Evolutionary conservation across 2,329 filamentous ascomycete genomes (phyloP).

Genomic region (Elsinoe australis): DNA sequence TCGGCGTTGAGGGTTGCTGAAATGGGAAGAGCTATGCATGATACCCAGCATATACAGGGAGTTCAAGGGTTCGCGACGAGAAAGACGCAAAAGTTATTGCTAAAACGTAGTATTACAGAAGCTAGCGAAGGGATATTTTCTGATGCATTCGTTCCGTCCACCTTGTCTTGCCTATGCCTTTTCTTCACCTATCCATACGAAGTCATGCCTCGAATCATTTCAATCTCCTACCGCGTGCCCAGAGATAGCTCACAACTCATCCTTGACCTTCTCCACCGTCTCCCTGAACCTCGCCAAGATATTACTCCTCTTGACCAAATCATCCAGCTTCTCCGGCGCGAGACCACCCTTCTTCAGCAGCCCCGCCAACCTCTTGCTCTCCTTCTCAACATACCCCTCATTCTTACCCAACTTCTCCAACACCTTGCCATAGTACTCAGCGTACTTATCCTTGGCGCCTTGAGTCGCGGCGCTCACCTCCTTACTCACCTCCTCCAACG

Average conservation of each 20-base stretch:
- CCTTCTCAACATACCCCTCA: conserved; percentile 74
- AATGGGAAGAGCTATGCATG: neutral
- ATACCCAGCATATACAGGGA: conserved; percentile 4
- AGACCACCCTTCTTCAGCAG: conserved; percentile 81
- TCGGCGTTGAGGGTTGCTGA: neutral
- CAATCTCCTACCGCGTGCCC: no score
- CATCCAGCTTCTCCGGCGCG: conserved; percentile 77
- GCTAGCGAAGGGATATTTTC: conserved; percentile 1
- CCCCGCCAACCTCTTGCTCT: conserved; percentile 69
- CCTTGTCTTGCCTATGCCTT: neutral
- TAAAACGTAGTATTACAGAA: neutral
- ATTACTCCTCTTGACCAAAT: conserved; percentile 79
- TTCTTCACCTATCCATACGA: neutral
- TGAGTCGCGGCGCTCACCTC: conserved; percentile 67
- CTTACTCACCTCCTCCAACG: conserved; percentile 54
- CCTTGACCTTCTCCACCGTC: conserved; percentile 24
- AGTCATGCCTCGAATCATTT: neutral
- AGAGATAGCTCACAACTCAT: conserved; percentile 28
- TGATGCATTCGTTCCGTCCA: neutral
- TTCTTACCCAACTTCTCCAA: conserved; percentile 74
- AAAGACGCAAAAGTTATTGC: neutral
- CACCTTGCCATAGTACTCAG: conserved; percentile 88
- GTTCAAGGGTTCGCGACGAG: no score
- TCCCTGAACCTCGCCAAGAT: conserved; percentile 69
- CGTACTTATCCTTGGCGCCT: conserved; percentile 68